Base-by-base conservation (phyloP, 257 asterid species). In the Solanum verrucosum region DNA sequence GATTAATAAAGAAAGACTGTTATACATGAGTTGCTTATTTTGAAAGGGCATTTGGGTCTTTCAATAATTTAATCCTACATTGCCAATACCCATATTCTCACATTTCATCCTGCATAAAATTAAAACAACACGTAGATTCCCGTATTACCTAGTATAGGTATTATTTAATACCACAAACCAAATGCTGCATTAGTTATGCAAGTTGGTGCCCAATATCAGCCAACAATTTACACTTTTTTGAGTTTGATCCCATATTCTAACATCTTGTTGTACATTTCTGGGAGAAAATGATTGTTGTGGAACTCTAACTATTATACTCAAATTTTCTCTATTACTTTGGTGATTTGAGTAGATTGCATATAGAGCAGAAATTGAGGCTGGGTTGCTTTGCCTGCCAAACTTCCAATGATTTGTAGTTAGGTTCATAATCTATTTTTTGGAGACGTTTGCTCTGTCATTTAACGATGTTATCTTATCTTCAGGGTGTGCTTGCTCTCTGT, bases 401-500 rank as follows among this genome's bases (percentile, higher is more conserved):
- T 63, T 60, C 12, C 12, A 37, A 60, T 38, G 34, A 84, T 84
- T 33, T 59, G 16, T 35, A 15, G 12, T 84, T 52, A 78, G 71
- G 81, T 15, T 78, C 27, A 1, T 31, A 5, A 5, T 46, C n/a
- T 63, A 52, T 18, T 31, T 34, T 27, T 81, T 46, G 42, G 40
- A 29, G 40, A 79, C 11, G 37, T n/a, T 40, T 8, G 21, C 67
- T 81, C 40, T 25, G 79, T 84, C 67, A 67, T 56, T 78, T 89
- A 65, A 87, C 75, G 21, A 15, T 67, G 46, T 88, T 7, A 34
- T 90, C 84, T 35, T 87, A 34, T 21, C 6, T 88, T 91, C 94
- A 97, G 99, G 99, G 99, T 40, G 18, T 97, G 89, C 96, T 97
- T 77, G 88, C 98, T 70, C 93, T 96, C 27, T 94, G 95, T 31